Conservation (phyloP, 2,329 filamentous ascomycete genomes). For the Penicillium sp. region DNA sequence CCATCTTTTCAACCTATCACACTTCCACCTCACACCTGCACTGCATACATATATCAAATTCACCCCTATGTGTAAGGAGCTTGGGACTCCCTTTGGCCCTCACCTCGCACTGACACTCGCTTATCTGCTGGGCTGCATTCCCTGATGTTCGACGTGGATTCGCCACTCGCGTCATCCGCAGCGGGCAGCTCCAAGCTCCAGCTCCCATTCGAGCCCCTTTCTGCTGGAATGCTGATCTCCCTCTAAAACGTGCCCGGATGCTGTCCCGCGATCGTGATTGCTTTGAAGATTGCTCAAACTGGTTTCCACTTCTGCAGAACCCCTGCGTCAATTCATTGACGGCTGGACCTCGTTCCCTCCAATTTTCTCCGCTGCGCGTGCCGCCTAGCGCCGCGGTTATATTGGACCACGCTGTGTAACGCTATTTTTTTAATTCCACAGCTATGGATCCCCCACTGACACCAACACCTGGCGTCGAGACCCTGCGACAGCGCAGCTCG, state of each 20-base stretch:
- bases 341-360: neutral
- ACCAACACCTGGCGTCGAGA: constrained; percentile 12
- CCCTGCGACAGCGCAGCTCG: constrained; percentile 10
- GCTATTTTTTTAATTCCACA: neutral
- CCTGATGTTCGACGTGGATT: constrained; percentile 21
- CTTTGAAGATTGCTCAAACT: neutral
- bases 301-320: neutral
- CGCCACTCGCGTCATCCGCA: constrained; percentile 29
- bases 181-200: constrained; percentile 16
- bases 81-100: neutral
- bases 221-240: constrained; percentile 11
- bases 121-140: neutral
- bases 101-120: neutral
- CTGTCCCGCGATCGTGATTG: constrained; percentile 3
- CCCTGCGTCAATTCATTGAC: constrained; percentile 7
- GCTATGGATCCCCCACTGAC: constrained; percentile 19
- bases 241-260: constrained; percentile 17
- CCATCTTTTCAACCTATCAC: neutral
- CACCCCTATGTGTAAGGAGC: too few relatives aligned
- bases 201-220: constrained; percentile 7
- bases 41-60: neutral
- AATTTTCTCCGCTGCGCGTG: neutral
- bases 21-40: neutral
- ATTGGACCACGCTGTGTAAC: neutral
- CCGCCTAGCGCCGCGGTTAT: neutral